Evolutionary conservation across 805 yeast genomes (phyloP).

Genomic region (Blastobotrys attinorum): DNA sequence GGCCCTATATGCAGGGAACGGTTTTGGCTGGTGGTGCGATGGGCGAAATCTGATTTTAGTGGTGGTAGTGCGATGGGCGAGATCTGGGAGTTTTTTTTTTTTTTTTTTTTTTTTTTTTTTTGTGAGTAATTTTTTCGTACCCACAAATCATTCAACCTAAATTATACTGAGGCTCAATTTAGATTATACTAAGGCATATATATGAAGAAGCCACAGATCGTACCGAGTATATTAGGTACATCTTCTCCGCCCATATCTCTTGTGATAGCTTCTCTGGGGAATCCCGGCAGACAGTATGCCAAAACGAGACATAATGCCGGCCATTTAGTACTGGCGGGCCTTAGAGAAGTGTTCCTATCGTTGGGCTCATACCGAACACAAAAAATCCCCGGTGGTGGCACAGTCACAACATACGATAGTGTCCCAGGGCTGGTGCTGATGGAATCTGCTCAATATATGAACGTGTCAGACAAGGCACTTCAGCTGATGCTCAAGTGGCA

Average conservation of each 20-base stretch:
- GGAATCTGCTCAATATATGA: constrained; percentile 58
- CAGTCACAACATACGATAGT: constrained; percentile 15
- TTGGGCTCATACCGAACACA: constrained; percentile 6
- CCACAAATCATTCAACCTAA: too few relatives aligned
- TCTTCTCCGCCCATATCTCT: constrained; percentile 1
- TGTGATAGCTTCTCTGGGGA: constrained; percentile 49
- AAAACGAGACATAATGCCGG: constrained; percentile 78
- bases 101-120: too few relatives aligned
- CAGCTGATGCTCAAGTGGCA: constrained; percentile 39
- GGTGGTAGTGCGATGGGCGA: too few relatives aligned
- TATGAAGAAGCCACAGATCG: background rate
- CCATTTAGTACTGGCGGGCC: constrained; percentile 41
- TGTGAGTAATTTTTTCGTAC: too few relatives aligned
- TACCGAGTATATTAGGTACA: background rate
- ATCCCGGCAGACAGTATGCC: constrained; percentile 57
- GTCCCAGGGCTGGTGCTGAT: constrained; percentile 34
- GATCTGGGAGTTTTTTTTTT: too few relatives aligned
- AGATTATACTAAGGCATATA: too few relatives aligned
- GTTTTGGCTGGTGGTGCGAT: too few relatives aligned
- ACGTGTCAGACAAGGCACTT: constrained; percentile 56
- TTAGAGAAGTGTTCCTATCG: constrained; percentile 5
- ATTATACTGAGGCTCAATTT: too few relatives aligned
- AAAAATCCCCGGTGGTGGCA: constrained; percentile 15
- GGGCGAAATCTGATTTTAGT: too few relatives aligned
- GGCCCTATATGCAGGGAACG: too few relatives aligned